phyloP scores from a whole-genome alignment of 768 basidiomycete species.

The Tephrocybe sp. region DNA sequence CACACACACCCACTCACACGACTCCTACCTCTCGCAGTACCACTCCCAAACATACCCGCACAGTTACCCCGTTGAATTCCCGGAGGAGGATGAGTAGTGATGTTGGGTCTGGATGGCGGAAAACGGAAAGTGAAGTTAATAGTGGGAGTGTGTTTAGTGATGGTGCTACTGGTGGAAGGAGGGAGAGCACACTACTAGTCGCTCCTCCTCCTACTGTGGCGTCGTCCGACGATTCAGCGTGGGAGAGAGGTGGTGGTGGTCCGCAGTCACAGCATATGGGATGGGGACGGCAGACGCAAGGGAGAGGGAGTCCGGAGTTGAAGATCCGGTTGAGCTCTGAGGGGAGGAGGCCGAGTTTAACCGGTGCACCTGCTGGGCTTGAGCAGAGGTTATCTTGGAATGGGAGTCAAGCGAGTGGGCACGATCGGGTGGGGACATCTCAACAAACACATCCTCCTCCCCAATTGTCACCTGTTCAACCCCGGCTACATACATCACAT shows the following conservation, averaged over 20 bases:
- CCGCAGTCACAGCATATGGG: conserved; percentile 1
- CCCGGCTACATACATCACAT: too few species aligned
- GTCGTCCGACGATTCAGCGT: conserved; percentile 14
- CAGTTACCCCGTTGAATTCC: background rate
- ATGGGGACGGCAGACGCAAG: conserved; percentile 1
- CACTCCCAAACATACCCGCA: background rate
- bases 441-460: too few species aligned
- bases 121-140: background rate
- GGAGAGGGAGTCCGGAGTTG: background rate
- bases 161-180: too few species aligned
- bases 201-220: background rate
- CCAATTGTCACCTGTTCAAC: too few species aligned
- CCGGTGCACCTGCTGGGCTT: too few species aligned
- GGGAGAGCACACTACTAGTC: too few species aligned
- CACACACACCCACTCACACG: conserved; percentile 26
- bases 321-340: background rate
- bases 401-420: background rate
- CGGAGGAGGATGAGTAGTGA: background rate
- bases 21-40: conserved; percentile 26
- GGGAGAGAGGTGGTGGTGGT: conserved; percentile 1
- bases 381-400: background rate
- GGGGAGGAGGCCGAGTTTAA: background rate
- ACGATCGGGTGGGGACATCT: background rate
- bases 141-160: background rate
- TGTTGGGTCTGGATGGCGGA: background rate